A percentile compares a stretch with the other conserved stretches of the same genome.
Conservation (phyloP, 108 stramenopile species). For the Conticribra weissflogii region DNA sequence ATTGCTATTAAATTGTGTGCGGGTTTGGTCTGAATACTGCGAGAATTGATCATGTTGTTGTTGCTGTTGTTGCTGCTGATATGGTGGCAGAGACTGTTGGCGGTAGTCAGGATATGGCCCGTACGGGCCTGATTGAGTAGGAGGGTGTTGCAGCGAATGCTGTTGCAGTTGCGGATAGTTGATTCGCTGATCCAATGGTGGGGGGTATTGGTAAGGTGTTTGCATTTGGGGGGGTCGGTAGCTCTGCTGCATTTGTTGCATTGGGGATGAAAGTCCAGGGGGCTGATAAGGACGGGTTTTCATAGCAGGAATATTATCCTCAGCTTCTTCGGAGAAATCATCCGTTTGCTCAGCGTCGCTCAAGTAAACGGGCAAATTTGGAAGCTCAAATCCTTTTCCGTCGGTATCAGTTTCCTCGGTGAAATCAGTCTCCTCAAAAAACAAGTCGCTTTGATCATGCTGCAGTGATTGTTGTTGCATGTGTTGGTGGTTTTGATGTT, state of each 20-base stretch:
- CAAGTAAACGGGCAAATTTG: slow-evolving; percentile 84
- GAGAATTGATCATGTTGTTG: slow-evolving; percentile 15
- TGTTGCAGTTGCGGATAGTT: slow-evolving; percentile 28
- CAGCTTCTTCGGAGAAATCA: slow-evolving; percentile 42
- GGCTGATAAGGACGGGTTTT: slow-evolving; percentile 1
- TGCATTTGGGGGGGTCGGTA: slow-evolving; percentile 15
- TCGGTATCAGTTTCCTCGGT: slow-evolving; percentile 67
- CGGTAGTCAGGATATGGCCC: slow-evolving; percentile 30
- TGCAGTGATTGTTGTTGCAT: slow-evolving; percentile 25
- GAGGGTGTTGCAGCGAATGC: slow-evolving; percentile 29
- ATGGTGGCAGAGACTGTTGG: slow-evolving; percentile 31
- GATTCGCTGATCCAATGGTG: slow-evolving; percentile 4
- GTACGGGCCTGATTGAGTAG: too few relatives aligned
- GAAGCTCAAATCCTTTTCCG: slow-evolving; percentile 74
- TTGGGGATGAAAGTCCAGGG: neutral
- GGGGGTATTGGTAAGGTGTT: slow-evolving; percentile 2
- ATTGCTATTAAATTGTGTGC: slow-evolving; percentile 36
- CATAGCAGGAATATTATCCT: slow-evolving; percentile 11
- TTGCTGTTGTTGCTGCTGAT: slow-evolving; percentile 31
- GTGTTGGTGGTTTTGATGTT: slow-evolving; percentile 47
- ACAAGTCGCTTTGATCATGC: slow-evolving; percentile 3
- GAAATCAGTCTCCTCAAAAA: slow-evolving; percentile 53
- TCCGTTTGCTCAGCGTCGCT: slow-evolving; percentile 69
- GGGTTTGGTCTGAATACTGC: slow-evolving; percentile 18
- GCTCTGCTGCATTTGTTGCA: slow-evolving; percentile 6